Evolutionary conservation across 2,329 filamentous ascomycete genomes (phyloP).

Genomic region (Penicillium thymicola): DNA sequence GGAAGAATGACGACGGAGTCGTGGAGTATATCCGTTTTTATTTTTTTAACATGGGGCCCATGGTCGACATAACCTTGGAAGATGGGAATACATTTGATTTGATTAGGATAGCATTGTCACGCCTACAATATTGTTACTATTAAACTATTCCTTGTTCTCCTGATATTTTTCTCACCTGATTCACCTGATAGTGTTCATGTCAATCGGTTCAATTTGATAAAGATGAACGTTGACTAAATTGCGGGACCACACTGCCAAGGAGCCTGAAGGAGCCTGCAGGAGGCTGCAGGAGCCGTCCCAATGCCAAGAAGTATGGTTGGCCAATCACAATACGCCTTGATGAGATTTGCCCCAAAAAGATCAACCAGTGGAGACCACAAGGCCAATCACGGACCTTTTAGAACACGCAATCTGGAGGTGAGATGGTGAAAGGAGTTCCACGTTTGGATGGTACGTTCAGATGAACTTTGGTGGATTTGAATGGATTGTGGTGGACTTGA

Average conservation of each 20-base stretch:
- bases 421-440: constrained; percentile 9
- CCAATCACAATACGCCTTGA: neutral
- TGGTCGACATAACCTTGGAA: neutral
- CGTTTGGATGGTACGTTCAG: neutral
- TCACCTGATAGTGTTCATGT: neutral
- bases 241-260: neutral
- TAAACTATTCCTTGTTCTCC: neutral
- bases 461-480: too few relatives aligned
- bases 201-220: neutral
- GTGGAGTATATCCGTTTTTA: constrained; percentile 18
- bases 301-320: neutral
- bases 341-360: constrained; percentile 6
- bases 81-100: too few relatives aligned
- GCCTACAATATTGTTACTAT: too few relatives aligned
- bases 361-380: neutral
- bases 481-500: neutral
- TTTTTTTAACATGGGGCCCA: neutral
- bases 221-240: neutral
- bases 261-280: too few relatives aligned
- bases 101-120: too few relatives aligned
- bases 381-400: constrained; percentile 3
- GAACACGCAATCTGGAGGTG: constrained; percentile 10
- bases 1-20: constrained; percentile 28
- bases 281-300: neutral
- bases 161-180: neutral